A percentile compares a stretch with the other conserved stretches of the same genome.
These are phyloP conservation scores for Fremontodendron californicum DNA, from an alignment of 345 rosid genomes.

Conservation along the genomic window DNA sequence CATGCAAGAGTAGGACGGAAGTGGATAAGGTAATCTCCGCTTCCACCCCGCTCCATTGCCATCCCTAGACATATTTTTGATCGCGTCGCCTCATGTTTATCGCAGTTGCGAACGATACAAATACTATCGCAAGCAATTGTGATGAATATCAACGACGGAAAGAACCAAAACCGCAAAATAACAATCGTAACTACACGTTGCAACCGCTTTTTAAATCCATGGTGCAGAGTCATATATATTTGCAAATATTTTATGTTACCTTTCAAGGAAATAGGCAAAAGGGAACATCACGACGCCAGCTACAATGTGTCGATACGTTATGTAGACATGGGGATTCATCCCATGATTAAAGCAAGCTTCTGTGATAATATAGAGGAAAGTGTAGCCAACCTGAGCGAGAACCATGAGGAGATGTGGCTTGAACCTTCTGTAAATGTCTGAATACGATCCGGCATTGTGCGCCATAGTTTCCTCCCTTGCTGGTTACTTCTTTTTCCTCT, in stretches of 20 bases:
- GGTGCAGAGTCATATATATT: not conserved
- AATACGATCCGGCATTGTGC: not conserved
- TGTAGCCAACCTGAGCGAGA: conserved; percentile 43
- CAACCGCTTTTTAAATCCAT: not conserved
- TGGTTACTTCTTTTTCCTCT: not conserved
- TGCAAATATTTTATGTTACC: conserved; percentile 13
- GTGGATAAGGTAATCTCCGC: no score
- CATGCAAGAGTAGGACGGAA: no score
- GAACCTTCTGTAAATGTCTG: conserved; percentile 23
- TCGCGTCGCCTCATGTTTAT: no score
- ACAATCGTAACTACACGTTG: not conserved
- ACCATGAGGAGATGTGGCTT: conserved; percentile 59
- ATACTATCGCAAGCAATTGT: no score
- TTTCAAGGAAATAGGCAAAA: conserved; percentile 57
- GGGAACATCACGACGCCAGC: conserved; percentile 44
- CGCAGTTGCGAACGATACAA: no score
- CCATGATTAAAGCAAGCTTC: conserved; percentile 72
- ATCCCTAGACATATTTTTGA: no score
- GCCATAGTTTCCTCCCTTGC: conserved; percentile 3
- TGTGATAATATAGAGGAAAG: conserved; percentile 52
- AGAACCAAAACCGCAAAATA: no score
- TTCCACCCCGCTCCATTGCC: no score
- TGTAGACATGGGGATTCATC: conserved; percentile 64
- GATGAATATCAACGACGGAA: no score
- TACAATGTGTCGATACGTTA: conserved; percentile 60